Evolutionary conservation across 805 yeast genomes (phyloP), one percentile per base, ranked within the genome.

Genomic region (Candida odintsovae): DNA sequence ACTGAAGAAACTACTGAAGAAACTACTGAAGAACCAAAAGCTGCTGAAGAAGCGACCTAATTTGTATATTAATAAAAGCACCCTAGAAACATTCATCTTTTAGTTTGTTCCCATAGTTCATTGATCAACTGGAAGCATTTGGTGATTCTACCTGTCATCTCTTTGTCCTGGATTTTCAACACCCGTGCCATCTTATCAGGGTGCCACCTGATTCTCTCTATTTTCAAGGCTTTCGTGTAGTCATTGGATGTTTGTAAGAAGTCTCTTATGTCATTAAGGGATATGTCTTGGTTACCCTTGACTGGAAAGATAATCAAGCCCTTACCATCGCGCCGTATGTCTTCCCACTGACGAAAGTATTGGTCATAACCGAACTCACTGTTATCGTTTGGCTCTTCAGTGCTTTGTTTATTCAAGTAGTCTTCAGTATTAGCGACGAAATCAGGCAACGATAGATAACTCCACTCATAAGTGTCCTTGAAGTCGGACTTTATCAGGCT

Each of bases 201-300:
- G 58, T 83, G 90, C 89, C 89, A 83, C 50, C 77, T 63, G 6
- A 82, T 60, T 45, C 89, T 59, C 53, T 83, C 89, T 25, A 48
- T 53, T 48, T 73, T 78, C 21, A 69, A 48, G 10, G 63, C 50
- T 6, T 53, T 46, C 1, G 7, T 41, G 37, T 46, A 45, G 42
- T 51, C 51, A 2, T 39, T 11, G 2, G 50, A 19, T 3, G 52
- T 40, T 10, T 40, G 31, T 10, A 60, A 38, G 38, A 64, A 63
- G 2, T 18, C 4, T 15, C 43, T 21, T 8, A 64, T 38, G 33
- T 52, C 47, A 1, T 22, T 44, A 3, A 8, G 2, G 13, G 37
- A 46, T 5, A 62, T 13, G 2, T 64, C 70, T 55, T 67, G 48
- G 56, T 47, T n/a, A 61, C 67, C 19, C 63, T 68, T 38, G 65